These are phyloP conservation scores for Silene noctiflora DNA, from an alignment of 179 eudicot genomes.

Conservation along the genomic window DNA sequence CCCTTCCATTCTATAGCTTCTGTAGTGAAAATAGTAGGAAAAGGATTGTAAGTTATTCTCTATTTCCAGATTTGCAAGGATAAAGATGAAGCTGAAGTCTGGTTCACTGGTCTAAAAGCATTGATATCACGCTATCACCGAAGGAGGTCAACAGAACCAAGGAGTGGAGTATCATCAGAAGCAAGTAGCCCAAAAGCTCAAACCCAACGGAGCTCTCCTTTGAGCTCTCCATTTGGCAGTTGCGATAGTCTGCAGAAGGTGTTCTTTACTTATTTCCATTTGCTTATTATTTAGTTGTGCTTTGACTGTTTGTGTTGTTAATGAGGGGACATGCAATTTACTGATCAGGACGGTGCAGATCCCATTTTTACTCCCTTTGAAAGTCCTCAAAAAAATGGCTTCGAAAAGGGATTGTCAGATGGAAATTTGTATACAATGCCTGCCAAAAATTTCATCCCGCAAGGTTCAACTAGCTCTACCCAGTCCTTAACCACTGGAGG, in stretches of 20 bases:
- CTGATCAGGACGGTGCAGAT: conserved; percentile 62
- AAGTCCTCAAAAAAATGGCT: conserved; percentile 71
- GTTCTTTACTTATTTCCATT: conserved; percentile 5
- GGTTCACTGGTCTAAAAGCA: conserved; percentile 95
- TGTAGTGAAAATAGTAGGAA: not conserved
- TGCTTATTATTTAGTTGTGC: conserved; percentile 12
- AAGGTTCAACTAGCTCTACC: conserved; percentile 58
- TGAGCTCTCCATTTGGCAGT: conserved; percentile 81
- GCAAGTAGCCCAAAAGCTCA: conserved; percentile 90
- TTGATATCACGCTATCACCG: conserved; percentile 77
- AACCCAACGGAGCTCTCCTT: conserved; percentile 78
- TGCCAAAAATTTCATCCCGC: conserved; percentile 58
- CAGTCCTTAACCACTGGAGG: conserved; percentile 75
- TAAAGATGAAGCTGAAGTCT: conserved; percentile 97
- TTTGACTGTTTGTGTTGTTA: conserved; percentile 15
- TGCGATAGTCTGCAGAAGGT: conserved; percentile 78
- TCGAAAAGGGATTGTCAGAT: conserved; percentile 68
- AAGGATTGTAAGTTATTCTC: conserved; percentile 9
- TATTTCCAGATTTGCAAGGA: conserved; percentile 84
- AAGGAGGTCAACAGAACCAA: conserved; percentile 70
- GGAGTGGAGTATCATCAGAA: conserved; percentile 88
- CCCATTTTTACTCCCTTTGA: conserved; percentile 57
- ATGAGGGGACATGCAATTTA: conserved; percentile 11
- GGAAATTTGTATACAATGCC: conserved; percentile 61
- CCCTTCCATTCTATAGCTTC: not conserved